Evolutionary conservation across 768 basidiomycete species (phyloP), one percentile per base, ranked within the genome.

Genomic region (Boletus rubroflammeus): DNA sequence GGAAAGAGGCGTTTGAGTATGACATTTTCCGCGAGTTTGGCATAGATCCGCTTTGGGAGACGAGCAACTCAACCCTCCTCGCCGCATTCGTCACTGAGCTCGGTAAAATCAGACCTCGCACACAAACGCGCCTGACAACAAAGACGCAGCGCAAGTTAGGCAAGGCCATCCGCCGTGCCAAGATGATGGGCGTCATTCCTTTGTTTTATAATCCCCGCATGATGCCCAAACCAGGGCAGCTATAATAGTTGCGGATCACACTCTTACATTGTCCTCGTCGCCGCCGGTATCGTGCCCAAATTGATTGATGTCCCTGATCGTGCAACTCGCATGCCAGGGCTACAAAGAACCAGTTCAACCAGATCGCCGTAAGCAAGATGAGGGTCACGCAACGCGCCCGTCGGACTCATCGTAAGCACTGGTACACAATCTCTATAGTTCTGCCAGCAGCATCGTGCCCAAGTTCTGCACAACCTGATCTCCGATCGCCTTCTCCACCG

Each of bases 401-500:
- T 40, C 31, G 15, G 45, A 34, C 23, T 11, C 32, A 17, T 23
- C 23, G 44, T 23, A 35, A 31, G 21, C 32, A 13, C n/a, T 7
- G 11, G 23, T 46, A 58, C 31, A 38, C 25, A 8, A 15, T 32
- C 19, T 56, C 73, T 81, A 94, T 63, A 97, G 76, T 76, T 98
- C 94, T 53, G 93, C 92, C 58, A 97, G 78, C 57, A 98, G 78
- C 86, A 96, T 96, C 61, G 93, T 96, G 38, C 91, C 95, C 58
- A 98, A 73, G 67, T 90, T 95, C 75, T 97, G 95, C 40, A 94
- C 88, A 50, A 98, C 93, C 72, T 98, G 95, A 72, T 97, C 88
- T 3, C 93, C 94, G 86, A 99, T 98, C 1, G 95, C 94, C 72
- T 90, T 93, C 75, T 98, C 97, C 6, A 98, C 97, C 28, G 91